Evolutionary conservation across 108 stramenopile genomes (phyloP), one percentile per base, ranked within the genome.

Genomic region (Licmophora abbreviata): DNA sequence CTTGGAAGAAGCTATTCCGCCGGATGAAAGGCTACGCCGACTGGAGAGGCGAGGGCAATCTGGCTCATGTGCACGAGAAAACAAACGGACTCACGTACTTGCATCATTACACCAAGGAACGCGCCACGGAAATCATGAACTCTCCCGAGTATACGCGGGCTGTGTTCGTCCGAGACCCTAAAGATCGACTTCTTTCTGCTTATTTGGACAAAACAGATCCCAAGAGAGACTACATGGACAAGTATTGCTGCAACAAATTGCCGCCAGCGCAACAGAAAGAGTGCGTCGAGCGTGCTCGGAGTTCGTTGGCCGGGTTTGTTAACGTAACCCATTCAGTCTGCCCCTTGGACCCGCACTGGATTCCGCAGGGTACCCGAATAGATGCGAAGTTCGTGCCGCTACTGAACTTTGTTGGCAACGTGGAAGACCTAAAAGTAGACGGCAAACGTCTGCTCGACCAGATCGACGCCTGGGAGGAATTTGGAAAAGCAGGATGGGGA

Each of bases 151-250:
- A 77, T 77, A 76, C 77, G 2, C 36, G 68, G 29, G 81, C 81
- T 2, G 60, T 76, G 11, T 72, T 83, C 35, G 77, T 83, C 0
- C 38, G 81, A 11, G 81, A 83, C 66, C 81, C 81, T 1, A 71
- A 76, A 32, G 71, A 78, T 44, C 62, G 81, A 34, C 14, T 73
- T 2, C 44, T 83, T 25, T 62, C 59, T 28, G 74, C 76, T 20
- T 83, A 49, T 63, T 36, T 83, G 34, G 69, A 76, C 56, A 66
- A 76, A 42, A 63, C 47, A n/a, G n/a, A 68, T 23, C 32, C 44
- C 7, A 48, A 21, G 10, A 48, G 12, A 23, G 46, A 48, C 29
- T 64, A 64, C 42, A 29, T 64, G 12, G 11, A 18, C 1, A 31
- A 0, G 23, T 0, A 54, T 2, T 71, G 66, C 44, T 77, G 76